A percentile compares a stretch with the other conserved stretches of the same genome.
Evolutionary conservation across 495 filamentous ascomycete genomes (phyloP).

Genomic region (Oleoguttula mirabilis): DNA sequence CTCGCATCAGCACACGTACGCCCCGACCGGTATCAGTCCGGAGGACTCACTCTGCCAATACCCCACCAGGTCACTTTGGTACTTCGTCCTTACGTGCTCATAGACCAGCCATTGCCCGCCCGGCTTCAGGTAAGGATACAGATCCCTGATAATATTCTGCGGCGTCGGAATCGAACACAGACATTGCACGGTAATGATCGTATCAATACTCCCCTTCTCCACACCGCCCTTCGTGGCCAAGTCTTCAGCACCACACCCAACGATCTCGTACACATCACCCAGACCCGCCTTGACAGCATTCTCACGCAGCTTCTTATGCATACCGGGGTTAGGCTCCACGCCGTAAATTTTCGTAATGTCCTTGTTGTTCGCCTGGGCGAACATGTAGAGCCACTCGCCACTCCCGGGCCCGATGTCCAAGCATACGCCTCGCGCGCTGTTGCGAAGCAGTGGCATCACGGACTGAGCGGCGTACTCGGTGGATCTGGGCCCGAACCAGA

Average conservation of each 20-base stretch:
- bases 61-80: constrained; percentile 14
- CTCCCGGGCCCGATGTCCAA: constrained; percentile 42
- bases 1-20: no score
- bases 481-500: constrained; percentile 17
- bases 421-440: constrained; percentile 29
- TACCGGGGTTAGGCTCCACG: constrained; percentile 49
- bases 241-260: constrained; percentile 50
- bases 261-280: constrained; percentile 48
- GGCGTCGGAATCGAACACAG: constrained; percentile 61
- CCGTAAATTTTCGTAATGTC: constrained; percentile 50
- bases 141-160: constrained; percentile 39
- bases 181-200: constrained; percentile 56
- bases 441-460: constrained; percentile 19
- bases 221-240: constrained; percentile 37
- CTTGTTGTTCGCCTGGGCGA: constrained; percentile 23
- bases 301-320: constrained; percentile 40
- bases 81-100: constrained; percentile 49
- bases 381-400: constrained; percentile 38
- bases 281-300: constrained; percentile 41
- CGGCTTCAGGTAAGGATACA: constrained; percentile 52
- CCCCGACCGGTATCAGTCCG: not conserved
- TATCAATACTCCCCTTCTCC: constrained; percentile 46
- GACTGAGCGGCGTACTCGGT: constrained; percentile 6
- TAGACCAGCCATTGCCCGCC: constrained; percentile 58
- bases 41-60: constrained; percentile 17